These are phyloP conservation scores for Carex scoparia DNA, from an alignment of 176 grass and related monocot genomes.

Conservation along the genomic window DNA sequence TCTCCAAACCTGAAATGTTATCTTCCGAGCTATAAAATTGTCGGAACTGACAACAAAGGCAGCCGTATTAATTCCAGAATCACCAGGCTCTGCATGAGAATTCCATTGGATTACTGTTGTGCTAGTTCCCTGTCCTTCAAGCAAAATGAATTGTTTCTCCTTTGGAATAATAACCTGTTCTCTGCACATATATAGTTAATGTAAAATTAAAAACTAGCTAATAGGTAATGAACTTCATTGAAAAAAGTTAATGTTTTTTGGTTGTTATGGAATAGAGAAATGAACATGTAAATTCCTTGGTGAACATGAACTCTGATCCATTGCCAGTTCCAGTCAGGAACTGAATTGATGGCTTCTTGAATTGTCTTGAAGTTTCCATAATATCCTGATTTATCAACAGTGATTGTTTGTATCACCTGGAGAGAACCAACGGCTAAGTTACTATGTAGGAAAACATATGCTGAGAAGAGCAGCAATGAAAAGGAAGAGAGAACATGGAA, in stretches of 20 bases:
- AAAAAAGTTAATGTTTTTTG: not conserved
- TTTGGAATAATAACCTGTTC: constrained; percentile 24
- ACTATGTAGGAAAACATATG: not conserved
- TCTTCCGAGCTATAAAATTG: constrained; percentile 16
- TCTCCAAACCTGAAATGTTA: constrained; percentile 23
- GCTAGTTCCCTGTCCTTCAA: constrained; percentile 3
- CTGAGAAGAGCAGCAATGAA: constrained; percentile 22
- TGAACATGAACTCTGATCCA: constrained; percentile 27
- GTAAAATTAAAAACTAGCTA: not conserved
- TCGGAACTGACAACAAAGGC: constrained; percentile 5
- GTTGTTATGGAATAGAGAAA: not conserved
- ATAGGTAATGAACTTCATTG: not conserved
- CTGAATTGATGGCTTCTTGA: constrained; percentile 30
- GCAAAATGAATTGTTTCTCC: constrained; percentile 22
- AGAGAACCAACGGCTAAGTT: constrained; percentile 10
- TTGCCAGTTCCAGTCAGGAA: constrained; percentile 27
- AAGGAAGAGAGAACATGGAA: not conserved
- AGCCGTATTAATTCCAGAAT: not conserved
- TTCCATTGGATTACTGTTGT: constrained; percentile 26
- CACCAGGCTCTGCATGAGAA: not conserved
- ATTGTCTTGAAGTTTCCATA: constrained; percentile 26
- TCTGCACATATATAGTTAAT: not conserved
- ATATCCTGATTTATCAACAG: constrained; percentile 17
- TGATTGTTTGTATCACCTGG: not conserved
- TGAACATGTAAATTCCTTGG: constrained; percentile 29